phyloP scores from a whole-genome alignment of 306 rosid species.

The Calophaca sinica region DNA sequence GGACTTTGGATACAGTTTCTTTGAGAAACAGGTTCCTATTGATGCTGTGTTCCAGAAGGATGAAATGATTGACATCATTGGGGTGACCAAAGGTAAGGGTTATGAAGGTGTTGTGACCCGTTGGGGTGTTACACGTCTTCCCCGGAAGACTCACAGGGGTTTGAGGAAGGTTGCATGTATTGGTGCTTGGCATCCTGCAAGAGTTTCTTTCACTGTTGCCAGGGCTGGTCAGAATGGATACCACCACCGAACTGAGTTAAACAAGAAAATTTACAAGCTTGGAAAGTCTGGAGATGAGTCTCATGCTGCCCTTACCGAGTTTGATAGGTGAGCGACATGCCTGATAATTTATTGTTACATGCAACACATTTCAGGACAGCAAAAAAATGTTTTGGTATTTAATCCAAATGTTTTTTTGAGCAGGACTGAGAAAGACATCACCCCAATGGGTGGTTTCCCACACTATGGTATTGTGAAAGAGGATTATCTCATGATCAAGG shows the following conservation, averaged over 20 bases:
- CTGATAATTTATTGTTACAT: neutral
- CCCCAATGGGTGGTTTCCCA: slow-evolving; percentile 94
- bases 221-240: slow-evolving; percentile 95
- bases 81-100: slow-evolving; percentile 92
- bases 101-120: slow-evolving; percentile 91
- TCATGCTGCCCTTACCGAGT: slow-evolving; percentile 72
- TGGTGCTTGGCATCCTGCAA: slow-evolving; percentile 97
- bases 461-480: slow-evolving; percentile 87
- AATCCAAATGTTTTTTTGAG: neutral
- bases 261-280: slow-evolving; percentile 79
- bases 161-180: slow-evolving; percentile 93
- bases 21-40: slow-evolving; percentile 85
- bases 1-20: slow-evolving; percentile 72
- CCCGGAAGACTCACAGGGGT: slow-evolving; percentile 92
- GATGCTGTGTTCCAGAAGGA: slow-evolving; percentile 95
- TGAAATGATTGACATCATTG: slow-evolving; percentile 88
- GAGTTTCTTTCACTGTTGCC: slow-evolving; percentile 90
- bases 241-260: slow-evolving; percentile 87
- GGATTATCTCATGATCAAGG: slow-evolving; percentile 77
- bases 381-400: neutral
- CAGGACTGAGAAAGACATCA: slow-evolving; percentile 93
- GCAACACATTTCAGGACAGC: neutral
- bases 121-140: slow-evolving; percentile 94
- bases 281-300: slow-evolving; percentile 76
- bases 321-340: slow-evolving; percentile 61